Base-by-base conservation (phyloP, 2,329 filamentous ascomycete species). In the Chlorencoelia australis region DNA sequence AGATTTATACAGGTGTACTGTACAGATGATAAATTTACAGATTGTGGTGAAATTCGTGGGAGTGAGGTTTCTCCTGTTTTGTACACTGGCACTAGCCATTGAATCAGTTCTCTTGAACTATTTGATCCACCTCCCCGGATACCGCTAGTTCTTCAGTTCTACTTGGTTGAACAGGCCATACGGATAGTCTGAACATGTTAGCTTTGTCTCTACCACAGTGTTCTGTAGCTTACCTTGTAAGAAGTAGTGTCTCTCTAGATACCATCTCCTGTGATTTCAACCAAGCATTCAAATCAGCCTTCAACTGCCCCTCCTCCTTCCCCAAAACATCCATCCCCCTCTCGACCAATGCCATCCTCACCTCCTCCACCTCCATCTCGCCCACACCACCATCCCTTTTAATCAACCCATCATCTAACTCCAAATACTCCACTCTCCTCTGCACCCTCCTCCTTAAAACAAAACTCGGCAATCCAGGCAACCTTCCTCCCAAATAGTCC, bases 361-460 rank as follows among this genome's bases (percentile, higher is more conserved):
- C 61, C 63, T 93, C 85, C 25, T 73, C 70, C 6, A 60, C 60
- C 45, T 69, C 69, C 48, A 93, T 61, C 15, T 60, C 68, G 3
- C 54, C 46, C 4, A 72, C 67, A 0, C 79, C 82, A 1, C 82
- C 82, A 30, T 73, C 71, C 24, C 66, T 62, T 13, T 67, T 51
- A 31, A 95, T 69, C 56, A 89, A 63, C 44, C 53, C 59, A 59
- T 93, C 85, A 60, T 95, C 88, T 24, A 68, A 60, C 30, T 68
- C 68, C 43, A 95, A 56, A 53, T 82, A 84, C 26, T 67, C 60
- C 47, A 85, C 61, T 44, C 71, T 66, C 48, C 63, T 60, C 33
- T 51, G 48, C 27, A 86, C 62, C 44, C 68, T 67, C 35, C 64
- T 58, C 39, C 63, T 58, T 57, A 86, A 66, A 48, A 82, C 56